phyloP scores from a whole-genome alignment of 257 asterid species.

The Solanum rostratum region DNA sequence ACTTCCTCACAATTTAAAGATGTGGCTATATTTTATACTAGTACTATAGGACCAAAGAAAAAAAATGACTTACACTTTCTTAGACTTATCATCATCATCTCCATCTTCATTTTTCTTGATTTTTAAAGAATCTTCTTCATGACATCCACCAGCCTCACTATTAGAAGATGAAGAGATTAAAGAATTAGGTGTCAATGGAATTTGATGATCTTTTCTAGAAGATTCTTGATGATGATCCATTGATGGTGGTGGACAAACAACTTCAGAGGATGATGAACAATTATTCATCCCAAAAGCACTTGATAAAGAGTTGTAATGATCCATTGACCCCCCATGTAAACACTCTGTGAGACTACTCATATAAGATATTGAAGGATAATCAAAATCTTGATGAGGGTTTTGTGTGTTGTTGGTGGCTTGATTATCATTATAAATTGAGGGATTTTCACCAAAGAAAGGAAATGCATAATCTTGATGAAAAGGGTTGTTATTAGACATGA shows the following conservation, averaged over 20 bases:
- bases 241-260: not conserved
- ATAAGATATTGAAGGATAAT: slow-evolving; percentile 15
- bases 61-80: slow-evolving; percentile 42
- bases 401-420: slow-evolving; percentile 7
- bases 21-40: not conserved
- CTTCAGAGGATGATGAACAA: slow-evolving; percentile 17
- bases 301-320: slow-evolving; percentile 35
- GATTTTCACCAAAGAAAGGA: slow-evolving; percentile 28
- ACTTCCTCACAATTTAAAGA: not conserved
- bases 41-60: not conserved
- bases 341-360: slow-evolving; percentile 32
- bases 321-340: slow-evolving; percentile 32
- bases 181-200: slow-evolving; percentile 29
- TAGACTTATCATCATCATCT: slow-evolving; percentile 36
- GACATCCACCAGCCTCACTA: slow-evolving; percentile 43
- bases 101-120: slow-evolving; percentile 29
- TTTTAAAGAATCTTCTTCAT: slow-evolving; percentile 50
- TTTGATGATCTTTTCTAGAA: slow-evolving; percentile 14
- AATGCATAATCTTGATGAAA: slow-evolving; percentile 29
- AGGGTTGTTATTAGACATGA: slow-evolving; percentile 36
- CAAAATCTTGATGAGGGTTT: slow-evolving; percentile 20
- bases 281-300: slow-evolving; percentile 29
- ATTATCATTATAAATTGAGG: slow-evolving; percentile 21
- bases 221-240: slow-evolving; percentile 6
- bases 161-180: slow-evolving; percentile 40